Evolutionary conservation across 495 filamentous ascomycete genomes (phyloP), one percentile per base, ranked within the genome.

Genomic region (Collariella sp.): DNA sequence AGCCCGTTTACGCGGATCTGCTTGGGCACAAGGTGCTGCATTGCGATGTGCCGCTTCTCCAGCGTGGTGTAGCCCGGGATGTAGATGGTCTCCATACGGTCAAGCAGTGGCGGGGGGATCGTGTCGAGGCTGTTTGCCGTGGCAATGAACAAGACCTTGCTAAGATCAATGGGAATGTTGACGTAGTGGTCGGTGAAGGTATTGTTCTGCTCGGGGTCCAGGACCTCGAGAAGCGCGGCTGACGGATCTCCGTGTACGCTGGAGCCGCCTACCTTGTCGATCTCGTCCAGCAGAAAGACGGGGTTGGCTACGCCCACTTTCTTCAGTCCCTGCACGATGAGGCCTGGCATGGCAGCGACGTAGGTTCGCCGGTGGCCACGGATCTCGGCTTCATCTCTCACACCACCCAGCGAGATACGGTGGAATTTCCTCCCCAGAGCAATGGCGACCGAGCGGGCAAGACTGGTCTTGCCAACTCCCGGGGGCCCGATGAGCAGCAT

Each of bases 141-240:
- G n/a, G 93, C 93, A 58, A 99, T 95, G 72, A 99, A 99, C 7
- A 97, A 79, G 16, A 99, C 87, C 71, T 95, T 95, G 72, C 88
- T 94, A 34, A 99, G 74, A 67, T 99, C 94, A 54, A 97, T 87
- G 3, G 94, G 94, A 44, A 96, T 90, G 62, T 87, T 91, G 69
- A 99, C 83, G 70, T 97, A 99, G 70, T 99, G 94, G 61, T 99
- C 94, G 12, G 79, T 85, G 70, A 99, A 99, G 15, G 83, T 83
- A 69, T 95, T 78, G 62, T 99, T 99, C 71, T 99, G 94, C 67
- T 99, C 94, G 7, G 94, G 94, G 63, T 99, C 94, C 20, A 99
- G 79, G 12, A 99, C 94, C 69, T 99, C 94, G 13, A 99, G 81
- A 89, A 99, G 95, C 1, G 94, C 94, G n/a, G 94, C 94, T 23